These are phyloP conservation scores for Trichoderma sp. DNA, from an alignment of 2,329 filamentous ascomycete species.

Conservation along the genomic window DNA sequence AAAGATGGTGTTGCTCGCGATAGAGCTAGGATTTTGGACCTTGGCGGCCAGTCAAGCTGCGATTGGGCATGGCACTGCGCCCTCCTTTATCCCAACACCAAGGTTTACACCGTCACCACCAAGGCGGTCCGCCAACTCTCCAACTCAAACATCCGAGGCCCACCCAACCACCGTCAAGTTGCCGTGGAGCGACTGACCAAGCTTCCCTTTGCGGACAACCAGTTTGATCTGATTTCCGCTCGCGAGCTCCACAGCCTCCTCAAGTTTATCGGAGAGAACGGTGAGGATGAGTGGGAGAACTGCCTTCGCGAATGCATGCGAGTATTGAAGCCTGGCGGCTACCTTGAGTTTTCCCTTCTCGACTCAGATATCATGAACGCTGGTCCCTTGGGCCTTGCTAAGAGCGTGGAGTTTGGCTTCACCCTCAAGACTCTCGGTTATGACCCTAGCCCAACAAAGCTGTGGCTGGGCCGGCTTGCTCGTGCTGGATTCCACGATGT, in stretches of 20 bases:
- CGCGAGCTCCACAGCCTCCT: constrained; percentile 83
- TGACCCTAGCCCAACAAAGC: constrained; percentile 79
- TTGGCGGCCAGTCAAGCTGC: constrained; percentile 80
- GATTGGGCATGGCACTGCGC: constrained; percentile 98
- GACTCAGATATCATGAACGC: constrained; percentile 89
- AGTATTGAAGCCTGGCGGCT: constrained; percentile 88
- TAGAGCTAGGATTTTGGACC: constrained; percentile 74
- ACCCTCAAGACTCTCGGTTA: constrained; percentile 87
- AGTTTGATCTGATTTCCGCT: constrained; percentile 91
- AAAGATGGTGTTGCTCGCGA: constrained; percentile 48
- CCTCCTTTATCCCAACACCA: constrained; percentile 78
- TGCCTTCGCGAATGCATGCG: constrained; percentile 86
- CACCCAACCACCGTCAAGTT: constrained; percentile 82
- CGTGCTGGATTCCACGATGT: constrained; percentile 77
- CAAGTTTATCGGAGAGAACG: constrained; percentile 68
- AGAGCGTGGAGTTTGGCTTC: constrained; percentile 90
- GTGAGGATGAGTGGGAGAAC: constrained; percentile 82
- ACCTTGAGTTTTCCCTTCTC: constrained; percentile 86
- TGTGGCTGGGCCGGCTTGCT: constrained; percentile 73
- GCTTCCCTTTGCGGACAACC: constrained; percentile 80
- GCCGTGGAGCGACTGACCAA: constrained; percentile 74
- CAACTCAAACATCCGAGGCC: constrained; percentile 76
- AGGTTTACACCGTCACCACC: constrained; percentile 84
- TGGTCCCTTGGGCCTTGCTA: constrained; percentile 75
- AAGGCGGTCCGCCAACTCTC: constrained; percentile 69